Base-by-base conservation (phyloP, 2,329 filamentous ascomycete species). In the Helotiales sp. region DNA sequence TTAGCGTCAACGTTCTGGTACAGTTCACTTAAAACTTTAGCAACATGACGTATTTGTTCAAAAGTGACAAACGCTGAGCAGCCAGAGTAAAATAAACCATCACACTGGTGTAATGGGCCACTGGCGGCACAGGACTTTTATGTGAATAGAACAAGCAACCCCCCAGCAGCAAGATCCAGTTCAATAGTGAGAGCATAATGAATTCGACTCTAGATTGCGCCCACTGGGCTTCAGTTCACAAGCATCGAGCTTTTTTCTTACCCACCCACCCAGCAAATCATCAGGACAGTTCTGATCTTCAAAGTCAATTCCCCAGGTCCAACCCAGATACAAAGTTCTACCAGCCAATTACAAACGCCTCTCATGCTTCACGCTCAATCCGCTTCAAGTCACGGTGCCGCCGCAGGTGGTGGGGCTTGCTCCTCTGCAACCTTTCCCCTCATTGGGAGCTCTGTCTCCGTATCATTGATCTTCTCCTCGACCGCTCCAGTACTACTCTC, bases 341-440 rank as follows among this genome's bases (percentile, higher is more conserved):
- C 33, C 34, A 31, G 31, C 27, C n/a, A 34, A 24, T 19, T 38
- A 7, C 50, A 30, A 65, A 65, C 66, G 54, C 66, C 63, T 57
- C 38, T 31, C 22, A 62, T 62, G 48, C 60, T 62, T 24, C 40
- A 44, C 27, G 24, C 27, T 7, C 40, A 44, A 5, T 3, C 27
- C 22, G 10, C 15, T 36, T 46, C 33, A 10, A 31, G 47, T 59
- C 52, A 71, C 38, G 64, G 67, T 47, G 67, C 69, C 34, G 68
- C 69, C 15, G 66, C 64, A 49, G 69, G 68, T 40, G 69, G 69
- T 22, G 69, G 68, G 51, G 69, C 69, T 47, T 71, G 66, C 50
- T 71, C 69, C 49, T 71, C 69, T 7, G 69, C 67, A 33, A 66
- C 60, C 33, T 61, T 60, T 13, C 69, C 69, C 33, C 67, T 61